Evolutionary conservation across 257 asterid genomes (phyloP), one percentile per base, ranked within the genome.

Genomic region (Ilex asprella): DNA sequence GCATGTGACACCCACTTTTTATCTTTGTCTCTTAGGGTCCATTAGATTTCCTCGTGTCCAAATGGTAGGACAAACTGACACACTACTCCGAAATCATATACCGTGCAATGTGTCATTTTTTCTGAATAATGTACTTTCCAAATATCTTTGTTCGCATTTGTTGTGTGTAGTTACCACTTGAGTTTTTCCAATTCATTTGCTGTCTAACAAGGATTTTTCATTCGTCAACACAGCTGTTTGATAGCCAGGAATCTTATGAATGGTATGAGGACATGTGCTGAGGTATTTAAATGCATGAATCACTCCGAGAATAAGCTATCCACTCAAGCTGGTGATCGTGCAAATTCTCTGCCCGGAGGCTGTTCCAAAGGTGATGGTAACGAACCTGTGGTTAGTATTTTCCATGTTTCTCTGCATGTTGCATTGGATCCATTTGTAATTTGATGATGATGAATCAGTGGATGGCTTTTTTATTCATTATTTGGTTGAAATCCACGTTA

Each of bases 191-290:
- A 15, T 21, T 21, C 11, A 53, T 53, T 16, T 16, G 11, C 57
- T 53, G 15, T 21, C 11, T 53, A 53, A 53, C 15, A 16, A n/a
- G 57, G 60, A 56, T 30, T 55, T 60, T 60, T 59, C 70, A 21
- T 78, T 54, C 77, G 69, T 65, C 70, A 64, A 7, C 78, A 71
- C 97, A 93, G 99, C 81, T 89, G 99, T 72, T 71, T 87, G 82
- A 93, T 89, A 65, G 94, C 97, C 49, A 88, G 99, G 68, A 93
- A 93, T 77, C 81, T 87, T 59, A 74, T 93, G 96, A 81, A 75
- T 77, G 96, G 96, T 70, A 64, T 84, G 80, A 93, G 82, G 76
- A 87, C 80, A 43, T 89, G 99, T 71, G 69, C 77, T 51, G 99
- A 93, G 74, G 91, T 89, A 66, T 89, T 76, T 75, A 76, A 64